Evolutionary conservation across 2,329 filamentous ascomycete genomes (phyloP), one percentile per base, ranked within the genome.

Genomic region (Drechslerella dactyloides): DNA sequence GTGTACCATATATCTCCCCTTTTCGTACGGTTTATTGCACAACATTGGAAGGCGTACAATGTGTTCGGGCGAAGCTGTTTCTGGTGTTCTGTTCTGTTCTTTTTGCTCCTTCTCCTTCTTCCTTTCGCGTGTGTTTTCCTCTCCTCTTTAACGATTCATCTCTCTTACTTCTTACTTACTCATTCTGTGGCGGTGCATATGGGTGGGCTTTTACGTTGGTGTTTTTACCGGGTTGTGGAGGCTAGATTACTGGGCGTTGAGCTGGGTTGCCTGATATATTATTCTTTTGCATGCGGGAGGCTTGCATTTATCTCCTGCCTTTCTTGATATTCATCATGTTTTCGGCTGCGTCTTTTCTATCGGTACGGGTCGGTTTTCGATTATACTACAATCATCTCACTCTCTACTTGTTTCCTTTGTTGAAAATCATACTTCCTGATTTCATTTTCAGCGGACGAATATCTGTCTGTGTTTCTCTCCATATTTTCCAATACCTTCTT

Each of bases 1-100:
- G 23, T 55, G 4, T 17, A 44, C 4, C 8, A 57, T 21, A 42
- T 21, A 42, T 46, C 33, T 64, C 48, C 15, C 48, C 11, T 50
- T 50, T 40, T 50, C 10, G 19, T 57, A 24, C 11, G 37, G 61
- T 37, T 60, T 56, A 42, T 51, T 50, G 33, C 13, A 24, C 27
- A 57, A 44, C 57, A 58, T 58, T 13, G 44, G 46, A 53, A 51
- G 53, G 65, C 52, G 65, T 54, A 33, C 33, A 53, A 42, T 48
- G 48, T 62, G 52, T 42, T 60, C 37, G 51, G n/a, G 57, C 48
- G 55, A 37, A 13, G 40, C 48, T 61, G n/a, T n/a, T n/a, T n/a
- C n/a, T n/a, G n/a, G n/a, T n/a, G n/a, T n/a, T n/a, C n/a, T n/a
- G n/a, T n/a, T n/a, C 48, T 42, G 50, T 52, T 61, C 23, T 19